A percentile compares a stretch with the other conserved stretches of the same genome.
These are phyloP conservation scores for Aspergillus sp. DNA, from an alignment of 2,329 filamentous ascomycete species.

Conservation along the genomic window DNA sequence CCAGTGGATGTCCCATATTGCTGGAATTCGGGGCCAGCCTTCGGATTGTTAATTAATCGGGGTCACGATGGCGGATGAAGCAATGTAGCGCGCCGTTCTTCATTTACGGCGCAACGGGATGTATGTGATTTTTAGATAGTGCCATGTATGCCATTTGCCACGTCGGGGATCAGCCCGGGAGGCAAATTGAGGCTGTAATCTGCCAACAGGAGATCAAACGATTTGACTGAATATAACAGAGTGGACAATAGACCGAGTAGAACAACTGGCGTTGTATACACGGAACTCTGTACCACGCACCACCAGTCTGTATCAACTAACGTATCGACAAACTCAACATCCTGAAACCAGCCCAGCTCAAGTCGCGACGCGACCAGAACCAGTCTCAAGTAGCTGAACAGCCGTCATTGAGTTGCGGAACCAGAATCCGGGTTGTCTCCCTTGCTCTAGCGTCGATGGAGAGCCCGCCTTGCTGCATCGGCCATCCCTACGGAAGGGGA, in stretches of 20 bases:
- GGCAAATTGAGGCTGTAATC: too few species aligned
- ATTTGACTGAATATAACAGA: too few species aligned
- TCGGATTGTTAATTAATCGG: neutral
- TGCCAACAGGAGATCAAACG: too few species aligned
- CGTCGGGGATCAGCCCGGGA: neutral
- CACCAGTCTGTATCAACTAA: neutral
- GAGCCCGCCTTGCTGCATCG: slow-evolving; percentile 24
- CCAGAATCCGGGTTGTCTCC: slow-evolving; percentile 15
- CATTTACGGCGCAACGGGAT: neutral
- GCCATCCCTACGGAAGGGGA: slow-evolving; percentile 34
- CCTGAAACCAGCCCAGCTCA: neutral
- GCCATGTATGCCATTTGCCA: neutral
- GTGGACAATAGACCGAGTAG: too few species aligned
- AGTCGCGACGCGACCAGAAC: neutral
- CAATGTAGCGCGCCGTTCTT: neutral
- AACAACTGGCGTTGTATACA: too few species aligned
- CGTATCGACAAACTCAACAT: neutral
- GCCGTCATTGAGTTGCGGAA: slow-evolving; percentile 13
- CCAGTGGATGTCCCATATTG: neutral
- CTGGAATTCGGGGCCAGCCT: neutral
- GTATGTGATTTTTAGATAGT: neutral
- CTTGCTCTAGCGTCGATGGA: slow-evolving; percentile 31
- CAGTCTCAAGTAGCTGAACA: neutral
- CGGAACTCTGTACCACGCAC: neutral
- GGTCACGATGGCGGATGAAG: neutral